A percentile compares a stretch with the other conserved stretches of the same genome.
phyloP scores from a whole-genome alignment of 2,329 filamentous ascomycete species.

The Curvularia sp. region DNA sequence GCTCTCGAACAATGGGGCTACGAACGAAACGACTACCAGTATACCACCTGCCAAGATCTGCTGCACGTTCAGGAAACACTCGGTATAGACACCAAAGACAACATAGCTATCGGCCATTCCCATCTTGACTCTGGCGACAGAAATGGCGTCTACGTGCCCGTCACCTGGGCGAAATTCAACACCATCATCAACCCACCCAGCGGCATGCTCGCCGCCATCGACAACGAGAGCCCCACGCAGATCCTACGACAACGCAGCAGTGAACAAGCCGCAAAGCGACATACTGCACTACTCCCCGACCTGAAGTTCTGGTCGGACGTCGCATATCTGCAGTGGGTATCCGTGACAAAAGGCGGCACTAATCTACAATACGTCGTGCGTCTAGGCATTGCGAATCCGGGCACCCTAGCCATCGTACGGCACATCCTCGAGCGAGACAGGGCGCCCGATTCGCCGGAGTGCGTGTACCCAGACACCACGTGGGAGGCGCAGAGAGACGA shows the following conservation, averaged over 20 bases:
- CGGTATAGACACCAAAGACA: background rate
- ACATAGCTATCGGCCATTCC: background rate
- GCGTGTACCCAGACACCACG: background rate
- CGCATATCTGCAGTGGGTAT: background rate
- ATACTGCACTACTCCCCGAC: background rate
- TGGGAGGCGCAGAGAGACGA: background rate
- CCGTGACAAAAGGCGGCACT: background rate
- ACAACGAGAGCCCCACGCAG: conserved; percentile 1
- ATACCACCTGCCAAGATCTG: background rate
- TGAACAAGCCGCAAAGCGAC: background rate
- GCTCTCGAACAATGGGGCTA: background rate
- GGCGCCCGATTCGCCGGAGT: background rate
- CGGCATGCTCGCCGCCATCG: background rate
- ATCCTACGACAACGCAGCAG: background rate
- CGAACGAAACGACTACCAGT: background rate
- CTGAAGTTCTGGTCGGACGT: conserved; percentile 2
- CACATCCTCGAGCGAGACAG: background rate
- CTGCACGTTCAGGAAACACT: background rate
- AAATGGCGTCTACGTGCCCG: background rate
- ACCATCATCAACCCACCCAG: background rate
- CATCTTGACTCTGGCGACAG: background rate
- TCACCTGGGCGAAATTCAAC: background rate
- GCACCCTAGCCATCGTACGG: background rate
- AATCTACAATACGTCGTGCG: background rate
- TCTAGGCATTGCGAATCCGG: background rate